phyloP scores from a whole-genome alignment of 805 yeast genomes.

The Cyberlindnera japonica region DNA sequence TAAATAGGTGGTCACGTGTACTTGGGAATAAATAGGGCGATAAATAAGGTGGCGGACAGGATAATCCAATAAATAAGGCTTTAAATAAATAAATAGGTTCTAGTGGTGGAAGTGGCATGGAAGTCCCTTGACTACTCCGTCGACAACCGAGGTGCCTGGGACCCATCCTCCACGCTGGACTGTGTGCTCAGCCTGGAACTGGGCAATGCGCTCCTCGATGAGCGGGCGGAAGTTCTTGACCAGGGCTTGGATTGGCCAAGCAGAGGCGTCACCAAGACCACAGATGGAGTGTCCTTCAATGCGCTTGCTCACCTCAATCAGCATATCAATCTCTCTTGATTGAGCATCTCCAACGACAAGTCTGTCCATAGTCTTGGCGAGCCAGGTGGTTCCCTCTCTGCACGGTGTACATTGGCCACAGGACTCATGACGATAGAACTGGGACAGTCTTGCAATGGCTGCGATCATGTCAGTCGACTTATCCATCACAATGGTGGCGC shows the following conservation, averaged over 20 bases:
- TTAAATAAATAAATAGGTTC: neutral
- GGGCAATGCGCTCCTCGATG: conserved; percentile 69
- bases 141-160: conserved; percentile 49
- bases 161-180: conserved; percentile 79
- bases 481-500: conserved; percentile 90
- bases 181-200: conserved; percentile 43
- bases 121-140: conserved; percentile 62
- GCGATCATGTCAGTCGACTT: conserved; percentile 80
- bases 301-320: conserved; percentile 78
- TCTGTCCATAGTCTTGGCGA: conserved; percentile 80
- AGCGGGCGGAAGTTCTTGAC: conserved; percentile 82
- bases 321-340: conserved; percentile 78
- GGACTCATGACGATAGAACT: conserved; percentile 87
- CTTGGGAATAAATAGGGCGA: neutral
- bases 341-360: conserved; percentile 75
- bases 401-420: conserved; percentile 96
- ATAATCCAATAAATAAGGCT: conserved; percentile 11
- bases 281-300: conserved; percentile 91
- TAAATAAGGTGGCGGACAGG: conserved; percentile 2
- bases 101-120: conserved; percentile 34
- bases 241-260: conserved; percentile 91
- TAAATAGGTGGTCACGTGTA: neutral
- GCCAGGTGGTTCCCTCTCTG: conserved; percentile 90
- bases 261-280: conserved; percentile 90
- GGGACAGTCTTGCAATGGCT: conserved; percentile 80